Base-by-base conservation (phyloP, 2,329 filamentous ascomycete genomes). In the Microcyclosporella mali region DNA sequence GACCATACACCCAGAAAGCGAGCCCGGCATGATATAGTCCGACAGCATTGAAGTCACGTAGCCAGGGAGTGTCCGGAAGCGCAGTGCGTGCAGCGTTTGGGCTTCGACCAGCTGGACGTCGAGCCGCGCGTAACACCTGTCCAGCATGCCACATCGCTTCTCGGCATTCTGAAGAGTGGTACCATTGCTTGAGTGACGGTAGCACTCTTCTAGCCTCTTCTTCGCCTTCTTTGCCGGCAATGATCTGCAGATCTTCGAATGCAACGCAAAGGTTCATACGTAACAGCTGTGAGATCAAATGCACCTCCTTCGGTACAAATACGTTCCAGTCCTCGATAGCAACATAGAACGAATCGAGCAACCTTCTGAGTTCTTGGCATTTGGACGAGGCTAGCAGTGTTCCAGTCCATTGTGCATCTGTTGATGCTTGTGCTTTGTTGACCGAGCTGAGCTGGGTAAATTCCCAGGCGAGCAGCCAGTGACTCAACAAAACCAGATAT, bases 141-240 rank as follows among this genome's bases (percentile, higher is more conserved):
- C 51, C 51, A n/a, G 51, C 51, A 33, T 55, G 49, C 41, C 45
- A 55, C 21, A 55, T 41, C 10, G 51, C 49, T 29, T 49, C 40
- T 25, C 51, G 42, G 33, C 45, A 49, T 31, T 50, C 47, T 3
- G 50, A 38, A 14, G 50, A 50, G 10, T 39, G 45, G 16, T 44
- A 50, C 50, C 50, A 52, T 12, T 46, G 42, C 35, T 50, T 52
- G n/a, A 52, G 36, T 10, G 45, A 50, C 3, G 50, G 50, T 10
- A 41, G 41, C 3, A 52, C 50, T 21, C 50, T 35, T 14, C 47
- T 21, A 2, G 51, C 51, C 34, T 54, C 51, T n/a, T 47, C 49
- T 27, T 50, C 49, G 1, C 49, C 49, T 37, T 52, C 49, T 25
- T 54, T 54, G 3, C 51, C 51, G 3, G 51, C 49, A 10, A 54